Evolutionary conservation across 1,139 yeast genomes (phyloP).

Genomic region (Saccharomycopsis crataegensis): DNA sequence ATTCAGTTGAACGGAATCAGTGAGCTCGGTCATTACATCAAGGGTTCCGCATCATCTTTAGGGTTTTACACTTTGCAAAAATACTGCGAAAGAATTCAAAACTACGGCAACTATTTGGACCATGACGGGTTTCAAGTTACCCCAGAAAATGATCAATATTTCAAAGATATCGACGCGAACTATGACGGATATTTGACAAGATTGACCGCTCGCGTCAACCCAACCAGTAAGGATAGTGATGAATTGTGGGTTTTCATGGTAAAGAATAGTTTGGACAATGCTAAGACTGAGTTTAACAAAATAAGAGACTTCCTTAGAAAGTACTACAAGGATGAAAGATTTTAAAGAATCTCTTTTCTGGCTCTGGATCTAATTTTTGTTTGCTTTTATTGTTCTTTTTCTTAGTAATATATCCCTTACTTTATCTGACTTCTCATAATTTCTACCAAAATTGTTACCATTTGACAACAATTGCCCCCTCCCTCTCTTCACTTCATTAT

Average conservation of each 20-base stretch:
- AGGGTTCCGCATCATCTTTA: slow-evolving; percentile 93
- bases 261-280: slow-evolving; percentile 49
- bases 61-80: slow-evolving; percentile 77
- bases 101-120: slow-evolving; percentile 58
- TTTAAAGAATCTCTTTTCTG: background rate
- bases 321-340: slow-evolving; percentile 13
- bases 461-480: no score
- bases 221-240: slow-evolving; percentile 9
- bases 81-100: slow-evolving; percentile 90
- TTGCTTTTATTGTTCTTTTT: slow-evolving; percentile 3
- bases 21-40: slow-evolving; percentile 80
- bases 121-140: slow-evolving; percentile 36
- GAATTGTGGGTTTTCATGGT: slow-evolving; percentile 44
- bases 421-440: no score
- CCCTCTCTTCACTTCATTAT: no score
- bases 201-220: slow-evolving; percentile 19
- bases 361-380: background rate
- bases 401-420: no score
- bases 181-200: slow-evolving; percentile 29
- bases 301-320: slow-evolving; percentile 33
- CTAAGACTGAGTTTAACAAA: slow-evolving; percentile 47
- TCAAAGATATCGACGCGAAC: slow-evolving; percentile 26
- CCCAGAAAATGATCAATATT: slow-evolving; percentile 19
- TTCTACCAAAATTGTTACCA: no score
- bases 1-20: slow-evolving; percentile 52